Conservation (phyloP, 2,329 filamentous ascomycete genomes). For the Biscogniauxia mediterranea region DNA sequence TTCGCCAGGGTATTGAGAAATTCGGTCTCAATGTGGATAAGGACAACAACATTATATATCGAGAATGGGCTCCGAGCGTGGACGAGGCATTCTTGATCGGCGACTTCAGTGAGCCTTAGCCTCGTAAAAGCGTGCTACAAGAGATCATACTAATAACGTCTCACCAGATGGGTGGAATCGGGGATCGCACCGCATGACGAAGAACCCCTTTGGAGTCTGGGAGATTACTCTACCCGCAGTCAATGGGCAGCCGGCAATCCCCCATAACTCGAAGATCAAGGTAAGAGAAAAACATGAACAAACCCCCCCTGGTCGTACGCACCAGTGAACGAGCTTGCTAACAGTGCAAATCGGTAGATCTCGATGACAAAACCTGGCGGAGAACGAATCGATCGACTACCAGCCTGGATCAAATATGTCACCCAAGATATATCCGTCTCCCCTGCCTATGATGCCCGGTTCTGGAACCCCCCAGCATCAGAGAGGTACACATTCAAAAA, state of each 20-base stretch:
- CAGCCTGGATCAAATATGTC: slow-evolving; percentile 96
- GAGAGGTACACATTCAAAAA: slow-evolving; percentile 86
- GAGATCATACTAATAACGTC: slow-evolving; percentile 27
- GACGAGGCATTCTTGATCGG: slow-evolving; percentile 81
- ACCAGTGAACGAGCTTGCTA: not conserved
- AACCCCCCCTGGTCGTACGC: no score
- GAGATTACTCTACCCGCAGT: slow-evolving; percentile 74
- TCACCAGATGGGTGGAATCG: slow-evolving; percentile 78
- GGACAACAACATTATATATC: slow-evolving; percentile 83
- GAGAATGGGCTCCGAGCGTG: slow-evolving; percentile 96
- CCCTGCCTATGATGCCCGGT: slow-evolving; percentile 88
- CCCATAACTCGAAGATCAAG: slow-evolving; percentile 96
- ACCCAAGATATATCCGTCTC: slow-evolving; percentile 90
- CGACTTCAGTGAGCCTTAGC: slow-evolving; percentile 74
- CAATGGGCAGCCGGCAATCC: slow-evolving; percentile 73
- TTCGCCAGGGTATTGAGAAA: slow-evolving; percentile 71
- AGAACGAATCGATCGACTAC: slow-evolving; percentile 81
- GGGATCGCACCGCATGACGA: slow-evolving; percentile 81
- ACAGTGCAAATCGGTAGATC: slow-evolving; percentile 54
- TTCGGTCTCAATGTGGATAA: slow-evolving; percentile 81
- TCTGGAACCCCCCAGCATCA: slow-evolving; percentile 86
- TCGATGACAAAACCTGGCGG: slow-evolving; percentile 77
- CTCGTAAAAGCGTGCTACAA: not conserved
- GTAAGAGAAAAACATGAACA: slow-evolving; percentile 43
- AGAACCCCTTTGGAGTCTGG: slow-evolving; percentile 81